phyloP scores from a whole-genome alignment of 2,329 filamentous ascomycete genomes.

The Tothia fuscella region DNA sequence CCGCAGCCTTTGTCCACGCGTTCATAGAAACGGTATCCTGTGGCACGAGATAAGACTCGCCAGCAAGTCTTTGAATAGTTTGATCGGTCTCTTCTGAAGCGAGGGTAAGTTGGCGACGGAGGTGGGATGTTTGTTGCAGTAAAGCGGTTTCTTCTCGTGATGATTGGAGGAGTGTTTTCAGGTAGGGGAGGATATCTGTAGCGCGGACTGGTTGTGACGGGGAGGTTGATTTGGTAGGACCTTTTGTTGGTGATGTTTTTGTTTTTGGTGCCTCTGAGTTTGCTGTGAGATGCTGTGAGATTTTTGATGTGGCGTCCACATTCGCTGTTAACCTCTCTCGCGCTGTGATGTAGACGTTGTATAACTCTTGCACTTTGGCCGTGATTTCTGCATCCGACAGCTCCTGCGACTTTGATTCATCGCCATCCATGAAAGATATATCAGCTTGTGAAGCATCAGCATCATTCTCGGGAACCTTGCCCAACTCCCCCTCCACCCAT shows the following conservation, averaged over 20 bases:
- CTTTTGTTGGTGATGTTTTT: not conserved
- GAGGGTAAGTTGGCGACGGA: conserved; percentile 21
- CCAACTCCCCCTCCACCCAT: conserved; percentile 39
- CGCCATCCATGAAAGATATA: conserved; percentile 9
- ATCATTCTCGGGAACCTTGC: conserved; percentile 27
- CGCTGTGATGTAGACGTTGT: conserved; percentile 21
- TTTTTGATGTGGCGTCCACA: conserved; percentile 5
- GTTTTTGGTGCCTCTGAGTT: not conserved
- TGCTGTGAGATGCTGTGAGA: too few species aligned
- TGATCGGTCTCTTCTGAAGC: conserved; percentile 21
- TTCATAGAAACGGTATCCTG: conserved; percentile 14
- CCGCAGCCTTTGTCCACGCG: conserved; percentile 12
- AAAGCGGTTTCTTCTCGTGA: conserved; percentile 21
- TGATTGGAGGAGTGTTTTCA: conserved; percentile 19
- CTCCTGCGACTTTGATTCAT: conserved; percentile 13
- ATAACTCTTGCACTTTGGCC: conserved; percentile 18
- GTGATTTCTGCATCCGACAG: conserved; percentile 15
- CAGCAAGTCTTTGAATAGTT: conserved; percentile 22
- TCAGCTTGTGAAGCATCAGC: conserved; percentile 19
- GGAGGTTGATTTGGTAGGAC: not conserved
- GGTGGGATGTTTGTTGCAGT: conserved; percentile 23
- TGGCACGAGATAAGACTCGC: conserved; percentile 27
- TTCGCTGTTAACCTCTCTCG: conserved; percentile 6
- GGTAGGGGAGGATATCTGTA: conserved; percentile 20
- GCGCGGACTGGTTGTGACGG: conserved; percentile 7